These are phyloP conservation scores for Podospora bellae-mahoneyi DNA, from an alignment of 495 filamentous ascomycete species.

Conservation along the genomic window DNA sequence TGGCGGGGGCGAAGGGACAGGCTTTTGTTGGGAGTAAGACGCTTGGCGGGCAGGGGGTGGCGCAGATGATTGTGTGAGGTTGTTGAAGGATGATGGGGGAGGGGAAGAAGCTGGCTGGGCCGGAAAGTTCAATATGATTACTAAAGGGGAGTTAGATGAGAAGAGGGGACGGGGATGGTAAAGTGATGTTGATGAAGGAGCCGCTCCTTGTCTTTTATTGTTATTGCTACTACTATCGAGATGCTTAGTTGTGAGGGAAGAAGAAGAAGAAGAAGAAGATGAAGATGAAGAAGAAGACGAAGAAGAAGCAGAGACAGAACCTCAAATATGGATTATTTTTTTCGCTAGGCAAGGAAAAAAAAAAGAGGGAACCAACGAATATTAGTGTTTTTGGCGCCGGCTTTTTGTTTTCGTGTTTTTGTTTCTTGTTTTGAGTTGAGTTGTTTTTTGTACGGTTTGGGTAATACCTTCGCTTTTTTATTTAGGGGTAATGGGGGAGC, in stretches of 20 bases:
- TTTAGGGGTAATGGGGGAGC: no score
- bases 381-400: not conserved
- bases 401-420: not conserved
- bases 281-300: not conserved
- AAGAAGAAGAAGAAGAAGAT: not conserved
- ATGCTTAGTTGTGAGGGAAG: not conserved
- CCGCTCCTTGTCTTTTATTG: not conserved
- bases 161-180: not conserved
- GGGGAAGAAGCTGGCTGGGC: constrained; percentile 20
- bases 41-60: constrained; percentile 86
- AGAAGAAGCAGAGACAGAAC: not conserved
- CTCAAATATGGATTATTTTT: not conserved
- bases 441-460: not conserved
- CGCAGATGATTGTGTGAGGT: constrained; percentile 94
- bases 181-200: not conserved
- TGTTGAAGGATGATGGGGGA: not conserved
- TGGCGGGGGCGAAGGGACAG: constrained; percentile 86
- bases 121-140: constrained; percentile 4
- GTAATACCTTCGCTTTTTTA: not conserved
- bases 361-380: not conserved
- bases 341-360: not conserved
- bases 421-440: no score
- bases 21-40: constrained; percentile 97
- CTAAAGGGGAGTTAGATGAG: constrained; percentile 6
- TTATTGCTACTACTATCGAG: not conserved